Evolutionary conservation across 1,139 yeast genomes (phyloP).

Genomic region (Saccharomyces uvarum): DNA sequence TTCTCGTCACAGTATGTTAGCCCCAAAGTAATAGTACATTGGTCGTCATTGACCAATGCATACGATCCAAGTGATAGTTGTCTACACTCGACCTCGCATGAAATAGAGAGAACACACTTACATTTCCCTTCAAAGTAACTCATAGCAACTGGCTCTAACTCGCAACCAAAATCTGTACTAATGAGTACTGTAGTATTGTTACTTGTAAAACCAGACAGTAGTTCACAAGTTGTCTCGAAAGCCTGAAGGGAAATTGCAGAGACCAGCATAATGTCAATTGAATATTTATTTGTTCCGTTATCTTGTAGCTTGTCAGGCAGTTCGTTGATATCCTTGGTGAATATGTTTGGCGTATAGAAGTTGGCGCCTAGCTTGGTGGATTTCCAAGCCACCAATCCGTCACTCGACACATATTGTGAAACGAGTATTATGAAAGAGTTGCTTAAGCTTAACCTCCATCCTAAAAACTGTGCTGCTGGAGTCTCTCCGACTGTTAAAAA

Average conservation of each 20-base stretch:
- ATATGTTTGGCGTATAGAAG: slow-evolving; percentile 25
- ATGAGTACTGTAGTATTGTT: slow-evolving; percentile 18
- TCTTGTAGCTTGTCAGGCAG: slow-evolving; percentile 10
- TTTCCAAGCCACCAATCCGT: slow-evolving; percentile 29
- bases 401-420: slow-evolving; percentile 23
- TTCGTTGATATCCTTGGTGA: slow-evolving; percentile 16
- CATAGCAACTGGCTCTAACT: slow-evolving; percentile 16
- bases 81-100: slow-evolving; percentile 24
- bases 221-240: slow-evolving; percentile 11
- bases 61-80: slow-evolving; percentile 25
- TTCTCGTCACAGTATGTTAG: slow-evolving; percentile 14
- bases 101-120: slow-evolving; percentile 17
- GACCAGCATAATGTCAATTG: slow-evolving; percentile 18
- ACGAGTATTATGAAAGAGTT: slow-evolving; percentile 21
- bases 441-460: slow-evolving; percentile 27
- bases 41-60: slow-evolving; percentile 21
- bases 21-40: slow-evolving; percentile 19
- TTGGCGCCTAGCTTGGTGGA: slow-evolving; percentile 25
- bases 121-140: slow-evolving; percentile 8
- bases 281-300: slow-evolving; percentile 9
- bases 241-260: slow-evolving; percentile 21
- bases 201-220: slow-evolving; percentile 13
- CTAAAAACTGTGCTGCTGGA: slow-evolving; percentile 24
- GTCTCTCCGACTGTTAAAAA: slow-evolving; percentile 23
- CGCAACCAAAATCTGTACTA: slow-evolving; percentile 24